Evolutionary conservation across 148 eudicot species (phyloP).

Genomic region (Chenopodium suecicum): DNA sequence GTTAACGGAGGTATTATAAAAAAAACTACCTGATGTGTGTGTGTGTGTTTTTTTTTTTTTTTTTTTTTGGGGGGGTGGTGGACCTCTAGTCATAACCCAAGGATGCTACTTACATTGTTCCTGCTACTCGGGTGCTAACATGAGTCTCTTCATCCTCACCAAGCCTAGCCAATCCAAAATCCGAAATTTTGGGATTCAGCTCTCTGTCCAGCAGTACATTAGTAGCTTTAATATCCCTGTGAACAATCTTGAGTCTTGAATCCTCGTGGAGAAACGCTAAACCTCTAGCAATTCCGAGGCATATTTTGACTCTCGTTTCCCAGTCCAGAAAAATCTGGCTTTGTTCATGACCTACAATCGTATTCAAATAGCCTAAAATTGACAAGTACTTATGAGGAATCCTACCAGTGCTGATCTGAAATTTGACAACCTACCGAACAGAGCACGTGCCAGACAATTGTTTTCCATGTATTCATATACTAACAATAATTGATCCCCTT

Average conservation of each 20-base stretch:
- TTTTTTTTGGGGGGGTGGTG: neutral
- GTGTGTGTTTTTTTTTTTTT: too few relatives aligned
- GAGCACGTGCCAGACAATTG: conserved; percentile 35
- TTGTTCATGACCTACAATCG: conserved; percentile 21
- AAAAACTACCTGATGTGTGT: neutral
- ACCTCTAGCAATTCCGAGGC: conserved; percentile 35
- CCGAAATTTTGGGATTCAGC: conserved; percentile 32
- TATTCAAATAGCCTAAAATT: conserved; percentile 6
- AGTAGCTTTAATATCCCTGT: conserved; percentile 36
- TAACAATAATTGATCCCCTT: conserved; percentile 33
- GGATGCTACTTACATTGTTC: conserved; percentile 31
- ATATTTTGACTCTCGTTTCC: conserved; percentile 31
- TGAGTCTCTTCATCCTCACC: conserved; percentile 31
- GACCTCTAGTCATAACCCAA: neutral
- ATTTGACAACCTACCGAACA: conserved; percentile 29
- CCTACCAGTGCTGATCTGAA: too few relatives aligned
- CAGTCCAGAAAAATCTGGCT: conserved; percentile 26
- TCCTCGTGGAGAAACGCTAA: conserved; percentile 38
- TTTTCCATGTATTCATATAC: conserved; percentile 51
- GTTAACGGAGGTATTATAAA: too few relatives aligned
- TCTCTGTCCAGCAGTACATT: conserved; percentile 33
- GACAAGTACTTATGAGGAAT: neutral
- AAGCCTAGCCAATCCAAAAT: conserved; percentile 40
- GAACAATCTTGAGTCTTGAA: conserved; percentile 34
- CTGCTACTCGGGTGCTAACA: conserved; percentile 34